Conservation (phyloP, 2,329 filamentous ascomycete genomes). For the Aspergillus pseudoterreus region DNA sequence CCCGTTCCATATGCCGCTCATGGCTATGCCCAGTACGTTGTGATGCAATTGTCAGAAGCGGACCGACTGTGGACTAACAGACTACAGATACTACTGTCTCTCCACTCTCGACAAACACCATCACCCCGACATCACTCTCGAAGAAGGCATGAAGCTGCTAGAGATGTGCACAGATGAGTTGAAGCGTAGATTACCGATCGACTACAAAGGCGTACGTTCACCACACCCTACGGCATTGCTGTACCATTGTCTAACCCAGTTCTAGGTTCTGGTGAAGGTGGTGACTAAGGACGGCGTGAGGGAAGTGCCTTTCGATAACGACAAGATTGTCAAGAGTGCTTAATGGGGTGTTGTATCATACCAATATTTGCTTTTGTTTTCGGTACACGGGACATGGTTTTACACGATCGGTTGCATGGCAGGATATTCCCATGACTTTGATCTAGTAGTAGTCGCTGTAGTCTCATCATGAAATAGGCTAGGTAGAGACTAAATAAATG, state of each 20-base stretch:
- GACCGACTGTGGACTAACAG: slow-evolving; percentile 9
- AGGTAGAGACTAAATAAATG: no score
- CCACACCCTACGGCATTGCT: background rate
- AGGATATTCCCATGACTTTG: slow-evolving; percentile 16
- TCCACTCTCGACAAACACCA: slow-evolving; percentile 98
- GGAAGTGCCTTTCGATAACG: slow-evolving; percentile 81
- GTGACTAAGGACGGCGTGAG: slow-evolving; percentile 90
- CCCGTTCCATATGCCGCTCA: slow-evolving; percentile 93
- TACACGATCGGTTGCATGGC: slow-evolving; percentile 22
- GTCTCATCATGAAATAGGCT: background rate
- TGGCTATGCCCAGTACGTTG: slow-evolving; percentile 86
- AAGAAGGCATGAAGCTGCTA: slow-evolving; percentile 86
- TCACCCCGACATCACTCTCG: slow-evolving; percentile 85
- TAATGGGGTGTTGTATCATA: slow-evolving; percentile 37
- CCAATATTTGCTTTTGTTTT: slow-evolving; percentile 25
- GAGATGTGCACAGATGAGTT: slow-evolving; percentile 95
- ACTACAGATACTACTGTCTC: slow-evolving; percentile 83
- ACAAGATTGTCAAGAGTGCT: slow-evolving; percentile 53
- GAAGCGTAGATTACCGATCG: slow-evolving; percentile 92
- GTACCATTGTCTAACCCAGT: slow-evolving; percentile 26
- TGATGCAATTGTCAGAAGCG: background rate
- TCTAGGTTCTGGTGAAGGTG: slow-evolving; percentile 67
- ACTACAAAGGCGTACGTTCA: slow-evolving; percentile 85
- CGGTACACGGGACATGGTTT: slow-evolving; percentile 26
- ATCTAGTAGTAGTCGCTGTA: slow-evolving; percentile 11